These are phyloP conservation scores for Davidsoniella neocaledoniae DNA, from an alignment of 2,329 filamentous ascomycete genomes.

Conservation along the genomic window DNA sequence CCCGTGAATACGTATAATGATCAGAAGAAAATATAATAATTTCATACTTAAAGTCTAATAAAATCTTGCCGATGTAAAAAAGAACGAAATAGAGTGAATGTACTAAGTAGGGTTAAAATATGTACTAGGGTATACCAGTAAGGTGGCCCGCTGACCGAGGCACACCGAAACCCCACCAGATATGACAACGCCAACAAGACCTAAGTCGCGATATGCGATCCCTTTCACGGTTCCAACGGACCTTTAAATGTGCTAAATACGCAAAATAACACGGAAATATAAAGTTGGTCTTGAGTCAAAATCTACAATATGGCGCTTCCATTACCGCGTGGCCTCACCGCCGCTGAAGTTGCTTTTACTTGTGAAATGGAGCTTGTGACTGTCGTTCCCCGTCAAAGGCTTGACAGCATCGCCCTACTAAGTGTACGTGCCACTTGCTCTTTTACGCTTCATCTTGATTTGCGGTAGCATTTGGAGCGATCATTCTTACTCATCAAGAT, in stretches of 20 bases:
- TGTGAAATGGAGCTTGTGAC: constrained; percentile 97
- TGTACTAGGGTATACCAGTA: too few species aligned
- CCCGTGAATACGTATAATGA: too few species aligned
- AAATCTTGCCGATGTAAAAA: too few species aligned
- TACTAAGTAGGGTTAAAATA: too few species aligned
- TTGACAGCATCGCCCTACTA: constrained; percentile 72
- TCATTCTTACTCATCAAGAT: neutral
- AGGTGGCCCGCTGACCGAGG: too few species aligned
- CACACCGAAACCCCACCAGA: neutral
- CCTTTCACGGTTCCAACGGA: neutral
- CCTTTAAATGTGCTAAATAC: too few species aligned
- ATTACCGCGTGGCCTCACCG: constrained; percentile 44
- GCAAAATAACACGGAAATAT: neutral
- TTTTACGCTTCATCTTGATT: constrained; percentile 4
- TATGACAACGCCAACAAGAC: neutral
- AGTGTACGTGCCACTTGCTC: constrained; percentile 43
- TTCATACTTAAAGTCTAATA: too few species aligned
- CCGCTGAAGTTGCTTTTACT: constrained; percentile 79
- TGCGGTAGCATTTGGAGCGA: neutral
- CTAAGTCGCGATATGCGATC: too few species aligned
- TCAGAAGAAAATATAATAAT: too few species aligned
- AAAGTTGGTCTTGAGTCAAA: neutral
- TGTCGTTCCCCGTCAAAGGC: constrained; percentile 74
- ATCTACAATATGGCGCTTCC: constrained; percentile 29
- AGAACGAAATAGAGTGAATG: too few species aligned